phyloP scores from a whole-genome alignment of 805 yeast genomes.

The Maudiozyma bulderi region DNA sequence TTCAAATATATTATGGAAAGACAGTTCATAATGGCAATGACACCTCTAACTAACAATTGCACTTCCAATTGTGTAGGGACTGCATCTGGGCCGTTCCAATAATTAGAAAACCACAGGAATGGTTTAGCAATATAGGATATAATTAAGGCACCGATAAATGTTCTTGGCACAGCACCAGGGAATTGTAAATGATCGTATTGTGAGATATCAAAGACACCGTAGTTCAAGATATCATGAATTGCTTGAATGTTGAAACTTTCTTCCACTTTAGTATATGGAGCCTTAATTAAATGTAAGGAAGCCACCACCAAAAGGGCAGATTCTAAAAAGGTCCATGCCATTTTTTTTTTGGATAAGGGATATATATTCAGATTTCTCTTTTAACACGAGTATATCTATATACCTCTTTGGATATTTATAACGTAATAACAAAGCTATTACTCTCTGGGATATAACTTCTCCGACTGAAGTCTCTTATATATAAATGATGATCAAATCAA shows the following conservation, averaged over 20 bases:
- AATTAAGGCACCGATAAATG: slow-evolving; percentile 63
- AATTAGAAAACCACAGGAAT: slow-evolving; percentile 10
- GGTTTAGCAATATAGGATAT: slow-evolving; percentile 41
- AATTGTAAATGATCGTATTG: slow-evolving; percentile 66
- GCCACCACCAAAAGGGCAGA: slow-evolving; percentile 38
- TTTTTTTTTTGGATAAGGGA: no score
- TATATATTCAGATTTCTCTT: no score
- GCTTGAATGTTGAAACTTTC: slow-evolving; percentile 92
- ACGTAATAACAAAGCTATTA: no score
- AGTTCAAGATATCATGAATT: slow-evolving; percentile 62
- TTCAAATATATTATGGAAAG: slow-evolving; percentile 43
- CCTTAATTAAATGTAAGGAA: slow-evolving; percentile 38
- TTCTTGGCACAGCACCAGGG: slow-evolving; percentile 85
- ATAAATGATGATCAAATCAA: no score
- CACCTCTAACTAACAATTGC: slow-evolving; percentile 47
- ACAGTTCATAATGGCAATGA: slow-evolving; percentile 57
- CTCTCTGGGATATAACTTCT: no score
- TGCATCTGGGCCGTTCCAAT: slow-evolving; percentile 4
- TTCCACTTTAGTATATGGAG: slow-evolving; percentile 89
- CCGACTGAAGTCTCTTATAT: no score
- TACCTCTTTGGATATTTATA: no score
- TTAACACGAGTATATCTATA: background rate
- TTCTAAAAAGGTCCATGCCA: slow-evolving; percentile 22
- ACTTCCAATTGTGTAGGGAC: slow-evolving; percentile 36
- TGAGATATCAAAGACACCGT: slow-evolving; percentile 39